Evolutionary conservation across 371 early-diverging fungal genomes (phyloP).

Genomic region (Sporodiniella umbellata): DNA sequence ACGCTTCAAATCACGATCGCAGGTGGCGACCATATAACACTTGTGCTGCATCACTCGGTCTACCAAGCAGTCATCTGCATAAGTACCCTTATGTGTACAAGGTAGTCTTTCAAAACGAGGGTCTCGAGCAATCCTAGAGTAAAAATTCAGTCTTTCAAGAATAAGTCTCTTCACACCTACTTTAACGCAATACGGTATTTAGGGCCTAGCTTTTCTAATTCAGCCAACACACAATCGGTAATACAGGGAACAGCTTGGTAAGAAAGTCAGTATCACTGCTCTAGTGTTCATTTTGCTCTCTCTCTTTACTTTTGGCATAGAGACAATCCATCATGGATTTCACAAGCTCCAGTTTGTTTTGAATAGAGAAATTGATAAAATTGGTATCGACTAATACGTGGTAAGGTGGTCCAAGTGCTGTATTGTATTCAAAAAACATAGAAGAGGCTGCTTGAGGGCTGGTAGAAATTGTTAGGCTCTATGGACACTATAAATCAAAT

Average conservation of each 20-base stretch:
- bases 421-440: slow-evolving; percentile 97
- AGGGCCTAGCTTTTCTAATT: slow-evolving; percentile 98
- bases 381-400: slow-evolving; percentile 99
- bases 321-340: slow-evolving; percentile 99
- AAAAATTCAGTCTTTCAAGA: slow-evolving; percentile 2
- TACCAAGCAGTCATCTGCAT: slow-evolving; percentile 99
- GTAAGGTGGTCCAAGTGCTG: slow-evolving; percentile 98
- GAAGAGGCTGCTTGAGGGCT: slow-evolving; percentile 92
- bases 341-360: slow-evolving; percentile 97
- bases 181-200: slow-evolving; percentile 95
- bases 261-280: too few relatives aligned
- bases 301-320: slow-evolving; percentile 92
- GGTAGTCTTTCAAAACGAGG: slow-evolving; percentile 95
- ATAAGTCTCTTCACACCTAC: slow-evolving; percentile 32
- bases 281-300: too few relatives aligned
- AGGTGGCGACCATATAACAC: slow-evolving; percentile 99
- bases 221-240: slow-evolving; percentile 99
- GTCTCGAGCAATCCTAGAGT: slow-evolving; percentile 84
- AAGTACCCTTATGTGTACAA: slow-evolving; percentile 99
- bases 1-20: slow-evolving; percentile 97
- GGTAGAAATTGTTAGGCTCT: neutral
- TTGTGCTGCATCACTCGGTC: slow-evolving; percentile 95
- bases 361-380: slow-evolving; percentile 99
- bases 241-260: slow-evolving; percentile 93
- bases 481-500: neutral